Evolutionary conservation across 2,329 filamentous ascomycete genomes (phyloP), one percentile per base, ranked within the genome.

Genomic region (Curvularia eragrostidis): DNA sequence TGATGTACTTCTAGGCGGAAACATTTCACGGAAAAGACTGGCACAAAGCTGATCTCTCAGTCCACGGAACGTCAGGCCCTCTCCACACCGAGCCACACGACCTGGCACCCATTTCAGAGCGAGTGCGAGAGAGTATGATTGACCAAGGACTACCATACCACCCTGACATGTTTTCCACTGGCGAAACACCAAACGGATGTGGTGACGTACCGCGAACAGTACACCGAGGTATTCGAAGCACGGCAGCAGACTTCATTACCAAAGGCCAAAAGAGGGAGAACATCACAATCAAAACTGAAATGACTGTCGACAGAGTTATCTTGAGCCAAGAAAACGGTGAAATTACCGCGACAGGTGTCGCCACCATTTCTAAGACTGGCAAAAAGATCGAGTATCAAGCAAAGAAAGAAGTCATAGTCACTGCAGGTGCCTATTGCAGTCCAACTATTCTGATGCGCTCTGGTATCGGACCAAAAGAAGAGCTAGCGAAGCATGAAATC

Each of bases 1-100:
- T 59, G 13, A 62, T 24, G 3, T 1, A 26, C 0, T 23, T 18
- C 7, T 15, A 72, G 71, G 80, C 83, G 39, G 85, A 88, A 62
- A 84, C 81, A 2, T 88, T 87, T 64, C 82, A 87, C 54, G 67
- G 73, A 19, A 87, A 87, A 66, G 74, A 81, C 26, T 87, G 84
- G 84, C 85, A 86, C 70, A 69, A 84, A 32, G 80, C 80, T 2
- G 76, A 81, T 41, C 67, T 76, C 8, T 74, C 75, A 2, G 77
- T 76, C 7, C 85, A 88, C 59, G 72, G 71, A 0, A 67, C 59
- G 1, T 70, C 77, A 9, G 85, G 85, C 0, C 82, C 81, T 19
- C 74, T 88, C 1, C 80, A 85, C 50, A 83, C 79, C 6, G 84
- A 85, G 61, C 85, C 85, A 0, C 84, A 87, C 58, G 84, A 86